Conservation (phyloP, 495 filamentous ascomycete species). For the Bathelium albidoporum region DNA sequence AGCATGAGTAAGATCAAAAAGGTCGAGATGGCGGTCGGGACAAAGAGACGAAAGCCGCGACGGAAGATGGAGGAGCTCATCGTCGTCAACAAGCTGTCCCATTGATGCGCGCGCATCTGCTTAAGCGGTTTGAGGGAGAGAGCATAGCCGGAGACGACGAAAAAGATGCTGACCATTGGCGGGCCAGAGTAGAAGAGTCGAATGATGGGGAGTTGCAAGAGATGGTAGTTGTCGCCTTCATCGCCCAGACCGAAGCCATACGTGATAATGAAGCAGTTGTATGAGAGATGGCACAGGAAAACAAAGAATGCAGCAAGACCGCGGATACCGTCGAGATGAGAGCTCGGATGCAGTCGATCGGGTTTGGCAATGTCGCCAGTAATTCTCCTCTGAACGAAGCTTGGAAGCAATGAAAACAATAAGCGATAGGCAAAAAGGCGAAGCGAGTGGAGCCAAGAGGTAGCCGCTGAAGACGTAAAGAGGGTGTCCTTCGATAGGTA, state of each 20-base stretch:
- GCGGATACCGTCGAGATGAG: constrained; percentile 18
- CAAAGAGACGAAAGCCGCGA: constrained; percentile 35
- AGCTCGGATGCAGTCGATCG: constrained; percentile 6
- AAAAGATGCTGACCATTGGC: constrained; percentile 38
- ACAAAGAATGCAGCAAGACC: constrained; percentile 20
- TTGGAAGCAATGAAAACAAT: background rate
- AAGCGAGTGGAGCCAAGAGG: background rate
- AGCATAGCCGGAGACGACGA: constrained; percentile 27
- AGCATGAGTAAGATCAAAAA: constrained; percentile 24
- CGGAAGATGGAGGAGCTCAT: constrained; percentile 38
- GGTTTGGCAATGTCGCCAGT: background rate
- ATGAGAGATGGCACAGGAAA: constrained; percentile 25
- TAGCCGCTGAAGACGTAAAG: background rate
- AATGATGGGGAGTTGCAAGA: constrained; percentile 33
- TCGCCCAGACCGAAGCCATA: constrained; percentile 25
- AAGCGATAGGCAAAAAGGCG: background rate
- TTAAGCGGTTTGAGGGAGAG: constrained; percentile 40
- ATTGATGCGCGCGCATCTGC: constrained; percentile 39
- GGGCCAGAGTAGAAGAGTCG: constrained; percentile 39
- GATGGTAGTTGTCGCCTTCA: constrained; percentile 20
- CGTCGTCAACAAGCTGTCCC: constrained; percentile 23
- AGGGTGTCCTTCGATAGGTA: background rate
- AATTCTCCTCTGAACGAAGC: constrained; percentile 1
- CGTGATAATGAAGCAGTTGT: constrained; percentile 22
- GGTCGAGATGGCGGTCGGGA: constrained; percentile 38